Evolutionary conservation across 164 flowering plant species (phyloP).

Genomic region (Litsea cubeba): DNA sequence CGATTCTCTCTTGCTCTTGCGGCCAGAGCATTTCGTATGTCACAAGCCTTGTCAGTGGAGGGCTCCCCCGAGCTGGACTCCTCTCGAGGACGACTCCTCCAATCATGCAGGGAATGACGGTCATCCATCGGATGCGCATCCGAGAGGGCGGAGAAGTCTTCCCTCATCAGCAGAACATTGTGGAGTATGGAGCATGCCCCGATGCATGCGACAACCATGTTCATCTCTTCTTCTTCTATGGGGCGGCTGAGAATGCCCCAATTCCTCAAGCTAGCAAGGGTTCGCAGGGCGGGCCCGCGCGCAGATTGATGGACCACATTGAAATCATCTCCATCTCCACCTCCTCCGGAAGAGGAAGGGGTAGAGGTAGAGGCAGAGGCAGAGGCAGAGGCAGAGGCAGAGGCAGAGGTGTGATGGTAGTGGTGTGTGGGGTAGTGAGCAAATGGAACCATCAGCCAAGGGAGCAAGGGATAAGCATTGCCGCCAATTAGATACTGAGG

Average conservation of each 20-base stretch:
- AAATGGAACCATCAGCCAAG: constrained; percentile 79
- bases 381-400: constrained; percentile 19
- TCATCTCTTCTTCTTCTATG: constrained; percentile 49
- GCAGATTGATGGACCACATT: constrained; percentile 31
- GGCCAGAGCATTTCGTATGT: constrained; percentile 50
- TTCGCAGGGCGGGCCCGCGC: constrained; percentile 34
- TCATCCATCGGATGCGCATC: constrained; percentile 26
- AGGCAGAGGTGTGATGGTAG: constrained; percentile 3
- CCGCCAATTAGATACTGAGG: constrained; percentile 65
- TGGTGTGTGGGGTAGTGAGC: constrained; percentile 13
- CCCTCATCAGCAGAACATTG: constrained; percentile 73
- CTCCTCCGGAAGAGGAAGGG: no score
- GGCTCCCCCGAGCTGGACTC: constrained; percentile 28
- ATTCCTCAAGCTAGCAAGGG: constrained; percentile 57
- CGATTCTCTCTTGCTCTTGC: constrained; percentile 27
- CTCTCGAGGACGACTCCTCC: constrained; percentile 18
- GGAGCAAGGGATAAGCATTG: constrained; percentile 61
- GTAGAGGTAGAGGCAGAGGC: constrained; percentile 27
- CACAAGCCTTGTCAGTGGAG: constrained; percentile 25
- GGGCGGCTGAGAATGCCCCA: constrained; percentile 72
- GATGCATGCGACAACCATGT: constrained; percentile 57
- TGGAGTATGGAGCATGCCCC: constrained; percentile 88
- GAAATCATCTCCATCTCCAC: constrained; percentile 35
- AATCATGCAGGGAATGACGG: constrained; percentile 12
- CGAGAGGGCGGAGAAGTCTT: constrained; percentile 52